Evolutionary conservation across 805 yeast genomes (phyloP), one percentile per base, ranked within the genome.

Genomic region (Saccharomycopsis babjevae): DNA sequence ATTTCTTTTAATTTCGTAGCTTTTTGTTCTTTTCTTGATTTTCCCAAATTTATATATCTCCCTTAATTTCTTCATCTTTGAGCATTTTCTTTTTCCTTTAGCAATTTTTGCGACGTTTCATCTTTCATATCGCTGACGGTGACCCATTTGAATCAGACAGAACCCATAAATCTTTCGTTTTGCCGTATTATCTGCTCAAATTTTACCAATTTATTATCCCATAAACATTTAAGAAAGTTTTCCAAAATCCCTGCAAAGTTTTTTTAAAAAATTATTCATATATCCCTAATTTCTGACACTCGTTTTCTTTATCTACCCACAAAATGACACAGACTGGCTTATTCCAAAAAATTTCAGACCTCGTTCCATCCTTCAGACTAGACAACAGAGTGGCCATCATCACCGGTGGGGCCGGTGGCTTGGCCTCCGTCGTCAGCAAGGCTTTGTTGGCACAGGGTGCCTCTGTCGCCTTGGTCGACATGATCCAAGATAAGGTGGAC

Each of bases 381-480:
- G 86, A 82, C 67, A 87, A 86, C 60, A 80, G 81, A 74, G 79
- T 84, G 59, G 87, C 83, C 62, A 75, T 84, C 38, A 74, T 84
- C 61, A 84, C 88, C 57, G 88, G 88, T 54, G 88, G 88, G 50
- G 84, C 86, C 58, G 83, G 88, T 43, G 88, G 88, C 43, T 78
- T 84, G 65, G 85, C 86, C 30, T 76, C 80, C 60, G 79, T 83
- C 52, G 74, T 84, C 74, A 80, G 85, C 61, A 81, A 85, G 71
- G 85, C 69, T 82, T 76, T 43, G 77, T 74, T 36, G 78, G 80
- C 74, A 67, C 84, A 72, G 71, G 83, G 80, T 72, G 86, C 75
- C 62, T 69, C 77, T 56, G 84, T 84, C 61, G 86, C 86, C 54
- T 79, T 82, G 67, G 74, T 79, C 54, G 88, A 84, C 70, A 79